A percentile compares a stretch with the other conserved stretches of the same genome.
phyloP scores from a whole-genome alignment of 805 yeast species.

The Lipomyces kockii region DNA sequence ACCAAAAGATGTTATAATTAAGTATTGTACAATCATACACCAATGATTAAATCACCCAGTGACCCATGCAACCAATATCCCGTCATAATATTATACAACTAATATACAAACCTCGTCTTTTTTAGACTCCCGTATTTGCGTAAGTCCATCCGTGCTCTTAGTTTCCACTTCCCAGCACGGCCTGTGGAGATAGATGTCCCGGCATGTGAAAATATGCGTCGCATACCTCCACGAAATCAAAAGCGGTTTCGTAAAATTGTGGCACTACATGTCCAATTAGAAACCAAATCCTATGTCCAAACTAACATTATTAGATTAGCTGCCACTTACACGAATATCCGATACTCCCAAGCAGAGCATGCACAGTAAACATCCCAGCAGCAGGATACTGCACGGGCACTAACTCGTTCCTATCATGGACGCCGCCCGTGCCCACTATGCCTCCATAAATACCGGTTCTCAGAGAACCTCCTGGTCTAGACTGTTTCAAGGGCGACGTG shows the following conservation, averaged over 20 bases:
- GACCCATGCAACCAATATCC: background rate
- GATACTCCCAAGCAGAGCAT: conserved; percentile 8
- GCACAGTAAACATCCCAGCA: conserved; percentile 11
- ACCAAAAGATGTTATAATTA: background rate
- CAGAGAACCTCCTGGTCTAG: background rate
- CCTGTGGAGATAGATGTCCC: conserved; percentile 9
- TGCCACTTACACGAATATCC: background rate
- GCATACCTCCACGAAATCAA: conserved; percentile 21
- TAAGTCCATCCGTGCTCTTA: background rate
- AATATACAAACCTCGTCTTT: background rate
- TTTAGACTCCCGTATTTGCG: background rate
- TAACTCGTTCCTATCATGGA: conserved; percentile 2
- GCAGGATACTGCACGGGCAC: conserved; percentile 6
- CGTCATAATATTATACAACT: background rate
- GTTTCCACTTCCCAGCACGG: conserved; percentile 11
- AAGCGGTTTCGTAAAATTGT: conserved; percentile 18
- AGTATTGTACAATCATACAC: background rate
- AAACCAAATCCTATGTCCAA: conserved; percentile 3
- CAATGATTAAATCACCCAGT: background rate
- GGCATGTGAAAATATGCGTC: conserved; percentile 23
- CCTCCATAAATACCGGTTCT: background rate
- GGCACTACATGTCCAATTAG: conserved; percentile 9
- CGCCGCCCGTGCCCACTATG: background rate
- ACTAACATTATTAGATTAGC: background rate
- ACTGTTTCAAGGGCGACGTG: background rate